Evolutionary conservation across 148 eudicot genomes (phyloP).

Genomic region (Persicaria maculosa): DNA sequence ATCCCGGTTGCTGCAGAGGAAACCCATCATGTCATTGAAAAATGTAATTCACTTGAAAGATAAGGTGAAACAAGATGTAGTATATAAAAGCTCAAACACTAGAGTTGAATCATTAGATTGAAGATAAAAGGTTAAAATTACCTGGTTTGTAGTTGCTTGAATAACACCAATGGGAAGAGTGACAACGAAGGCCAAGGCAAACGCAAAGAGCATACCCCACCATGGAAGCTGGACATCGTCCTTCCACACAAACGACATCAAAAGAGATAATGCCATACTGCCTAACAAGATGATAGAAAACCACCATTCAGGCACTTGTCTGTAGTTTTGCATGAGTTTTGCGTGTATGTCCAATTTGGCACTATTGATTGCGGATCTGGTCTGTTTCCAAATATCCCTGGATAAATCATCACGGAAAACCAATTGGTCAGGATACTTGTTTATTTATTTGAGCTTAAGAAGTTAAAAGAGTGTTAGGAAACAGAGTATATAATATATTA

Average conservation of each 20-base stretch:
- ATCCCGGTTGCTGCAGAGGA: slow-evolving; percentile 95
- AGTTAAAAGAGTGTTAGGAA: not conserved
- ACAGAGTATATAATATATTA: slow-evolving; percentile 17
- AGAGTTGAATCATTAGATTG: no score
- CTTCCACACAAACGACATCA: slow-evolving; percentile 85
- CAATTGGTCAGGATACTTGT: not conserved
- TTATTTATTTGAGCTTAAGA: not conserved
- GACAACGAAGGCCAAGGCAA: slow-evolving; percentile 73
- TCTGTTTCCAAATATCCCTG: slow-evolving; percentile 95
- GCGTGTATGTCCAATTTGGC: slow-evolving; percentile 71
- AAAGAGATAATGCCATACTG: slow-evolving; percentile 56
- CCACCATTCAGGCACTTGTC: slow-evolving; percentile 96
- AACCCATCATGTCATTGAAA: not conserved
- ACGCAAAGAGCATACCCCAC: slow-evolving; percentile 98
- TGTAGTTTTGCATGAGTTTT: slow-evolving; percentile 79
- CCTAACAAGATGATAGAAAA: slow-evolving; percentile 49
- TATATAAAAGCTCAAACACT: no score
- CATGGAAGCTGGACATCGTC: slow-evolving; percentile 93
- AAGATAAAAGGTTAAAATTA: not conserved
- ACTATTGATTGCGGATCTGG: slow-evolving; percentile 65
- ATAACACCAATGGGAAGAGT: slow-evolving; percentile 98
- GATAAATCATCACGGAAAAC: slow-evolving; percentile 11
- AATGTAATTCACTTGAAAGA: not conserved
- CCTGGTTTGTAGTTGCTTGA: slow-evolving; percentile 99
- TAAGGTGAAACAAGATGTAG: not conserved